phyloP scores from a whole-genome alignment of 192 early-diverging fungal species.

The Globomyces pollinis-pini region DNA sequence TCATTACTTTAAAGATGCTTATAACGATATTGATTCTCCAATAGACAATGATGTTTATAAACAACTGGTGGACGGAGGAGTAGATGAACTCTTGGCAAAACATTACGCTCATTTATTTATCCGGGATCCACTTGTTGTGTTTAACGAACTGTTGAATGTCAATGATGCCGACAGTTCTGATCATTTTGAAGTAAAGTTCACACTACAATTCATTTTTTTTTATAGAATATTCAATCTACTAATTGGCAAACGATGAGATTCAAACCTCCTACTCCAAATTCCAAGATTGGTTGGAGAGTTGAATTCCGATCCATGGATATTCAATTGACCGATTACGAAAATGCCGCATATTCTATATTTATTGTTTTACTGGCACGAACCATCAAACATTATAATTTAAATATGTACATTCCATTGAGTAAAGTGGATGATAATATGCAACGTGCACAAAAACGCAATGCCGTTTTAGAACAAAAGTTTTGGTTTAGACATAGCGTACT shows the following conservation, averaged over 20 bases:
- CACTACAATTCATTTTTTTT: too few relatives aligned
- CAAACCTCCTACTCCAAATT: constrained; percentile 90
- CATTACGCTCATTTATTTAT: constrained; percentile 97
- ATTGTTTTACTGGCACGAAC: constrained; percentile 84
- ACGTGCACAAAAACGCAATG: constrained; percentile 74
- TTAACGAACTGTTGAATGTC: constrained; percentile 77
- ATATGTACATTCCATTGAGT: constrained; percentile 93
- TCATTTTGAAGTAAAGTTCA: constrained; percentile 83
- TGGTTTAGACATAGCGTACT: constrained; percentile 78
- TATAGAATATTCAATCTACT: constrained; percentile 90
- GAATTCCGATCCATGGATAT: constrained; percentile 97
- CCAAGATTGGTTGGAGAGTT: constrained; percentile 91
- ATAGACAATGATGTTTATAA: constrained; percentile 74
- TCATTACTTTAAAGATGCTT: constrained; percentile 68
- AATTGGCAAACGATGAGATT: constrained; percentile 99
- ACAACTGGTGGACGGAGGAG: constrained; percentile 61
- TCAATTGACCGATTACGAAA: constrained; percentile 94
- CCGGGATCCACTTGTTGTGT: constrained; percentile 94
- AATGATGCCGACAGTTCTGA: constrained; percentile 80
- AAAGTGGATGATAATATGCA: constrained; percentile 96
- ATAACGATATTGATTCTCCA: constrained; percentile 84
- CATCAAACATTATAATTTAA: constrained; percentile 79
- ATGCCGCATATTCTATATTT: constrained; percentile 92
- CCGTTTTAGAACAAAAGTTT: constrained; percentile 74
- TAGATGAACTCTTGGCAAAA: constrained; percentile 82